Evolutionary conservation across 345 rosid genomes (phyloP).

Genomic region (Physaria fendleri): DNA sequence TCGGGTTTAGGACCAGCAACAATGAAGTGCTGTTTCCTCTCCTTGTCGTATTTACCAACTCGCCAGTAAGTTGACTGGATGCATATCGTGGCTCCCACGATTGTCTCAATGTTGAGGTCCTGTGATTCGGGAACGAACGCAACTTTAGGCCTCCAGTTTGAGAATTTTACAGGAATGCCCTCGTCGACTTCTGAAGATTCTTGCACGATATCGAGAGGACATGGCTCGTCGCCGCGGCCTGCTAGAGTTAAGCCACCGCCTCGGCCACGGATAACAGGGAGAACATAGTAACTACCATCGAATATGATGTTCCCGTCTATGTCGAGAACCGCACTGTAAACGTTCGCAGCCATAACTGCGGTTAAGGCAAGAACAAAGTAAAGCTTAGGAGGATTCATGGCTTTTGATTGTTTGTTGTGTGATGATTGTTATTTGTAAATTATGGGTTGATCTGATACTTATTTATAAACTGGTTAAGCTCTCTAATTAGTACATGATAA

Average conservation of each 20-base stretch:
- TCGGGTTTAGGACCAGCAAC: slow-evolving; percentile 40
- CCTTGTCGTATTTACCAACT: slow-evolving; percentile 34
- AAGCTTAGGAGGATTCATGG: slow-evolving; percentile 18
- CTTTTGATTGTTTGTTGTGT: background rate
- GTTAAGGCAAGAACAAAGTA: slow-evolving; percentile 16
- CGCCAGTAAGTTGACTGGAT: slow-evolving; percentile 47
- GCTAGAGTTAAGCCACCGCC: slow-evolving; percentile 27
- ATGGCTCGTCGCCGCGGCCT: slow-evolving; percentile 16
- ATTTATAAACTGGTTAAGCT: slow-evolving; percentile 6
- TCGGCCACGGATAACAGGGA: slow-evolving; percentile 22
- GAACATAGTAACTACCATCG: slow-evolving; percentile 25
- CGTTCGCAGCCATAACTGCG: background rate
- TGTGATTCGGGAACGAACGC: slow-evolving; percentile 3
- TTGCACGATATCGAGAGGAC: slow-evolving; percentile 24
- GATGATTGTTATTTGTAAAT: background rate
- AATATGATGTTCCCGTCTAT: slow-evolving; percentile 13
- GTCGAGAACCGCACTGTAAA: slow-evolving; percentile 15
- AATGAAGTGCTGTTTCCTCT: slow-evolving; percentile 35
- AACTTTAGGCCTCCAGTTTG: slow-evolving; percentile 11
- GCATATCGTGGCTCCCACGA: slow-evolving; percentile 18
- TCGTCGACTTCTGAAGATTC: slow-evolving; percentile 13
- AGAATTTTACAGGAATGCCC: slow-evolving; percentile 29
- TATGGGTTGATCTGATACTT: background rate
- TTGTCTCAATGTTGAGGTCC: slow-evolving; percentile 36
- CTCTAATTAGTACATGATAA: too few relatives aligned